Evolutionary conservation across 352 stramenopile genomes (phyloP), one percentile per base, ranked within the genome.

Genomic region (Phytophthora cryptogea): DNA sequence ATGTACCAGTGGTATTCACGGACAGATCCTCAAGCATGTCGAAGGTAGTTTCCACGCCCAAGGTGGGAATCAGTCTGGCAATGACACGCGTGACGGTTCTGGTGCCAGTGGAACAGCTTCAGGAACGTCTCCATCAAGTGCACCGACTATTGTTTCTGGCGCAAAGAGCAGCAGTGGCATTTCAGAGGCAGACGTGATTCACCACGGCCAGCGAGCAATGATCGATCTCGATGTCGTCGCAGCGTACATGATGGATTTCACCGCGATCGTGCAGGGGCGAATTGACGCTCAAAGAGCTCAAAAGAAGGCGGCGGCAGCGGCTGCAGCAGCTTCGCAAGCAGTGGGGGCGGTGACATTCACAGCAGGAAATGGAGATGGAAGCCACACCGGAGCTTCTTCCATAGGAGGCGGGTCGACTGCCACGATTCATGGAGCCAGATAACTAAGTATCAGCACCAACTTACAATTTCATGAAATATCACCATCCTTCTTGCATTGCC

Each of bases 221-320:
- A 67, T 81, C 6, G 83, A 97, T 48, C 75, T 98, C 8, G 92
- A 98, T 45, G 87, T 97, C 10, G 94, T 98, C 20, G 91, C 88
- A 1, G 84, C 89, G 9, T 98, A 98, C 66, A 97, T 98, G 86
- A 77, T 85, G 20, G 93, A 98, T 67, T 98, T 98, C 52, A 90
- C 81, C 0, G 81, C 78, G 2, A 93, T 94, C 41, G 82, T 92
- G 2, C 83, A 93, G 28, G 72, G 74, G 1, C 72, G 86, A 7
- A 73, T 91, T 26, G 86, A 95, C 47, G 74, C 72, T 0, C 82
- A 95, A 55, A 66, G 82, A 27, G 77, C 86, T 0, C 78, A 90
- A 47, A 91, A 90, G 66, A 90, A 90, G 33, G 74, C 78, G 31
- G 52, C 63, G 16, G 68, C 64, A 7, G 70, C 65, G 30, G 68